Base-by-base conservation (phyloP, 2,329 filamentous ascomycete species). In the Neonectria punicea region DNA sequence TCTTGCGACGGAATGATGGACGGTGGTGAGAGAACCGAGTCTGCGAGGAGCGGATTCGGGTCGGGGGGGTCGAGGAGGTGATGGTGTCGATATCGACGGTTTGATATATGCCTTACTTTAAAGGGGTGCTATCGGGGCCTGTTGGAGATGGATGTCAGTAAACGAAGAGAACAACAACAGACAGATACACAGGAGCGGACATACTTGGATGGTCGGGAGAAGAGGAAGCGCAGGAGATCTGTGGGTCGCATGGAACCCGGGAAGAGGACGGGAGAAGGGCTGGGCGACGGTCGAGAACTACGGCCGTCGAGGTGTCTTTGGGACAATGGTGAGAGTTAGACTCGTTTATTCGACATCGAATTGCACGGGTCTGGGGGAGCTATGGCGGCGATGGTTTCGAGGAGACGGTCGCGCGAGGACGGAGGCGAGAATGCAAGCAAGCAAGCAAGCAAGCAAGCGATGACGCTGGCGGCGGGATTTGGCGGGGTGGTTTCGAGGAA, bases 221-320 rank as follows among this genome's bases (percentile, higher is more conserved):
- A 97, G 76, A 97, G 89, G 85, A 97, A 96, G 84, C 93, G 92
- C 79, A 97, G 89, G 78, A 97, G 90, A 83, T 97, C 93, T 84
- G 91, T 92, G 81, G 88, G 91, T 92, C 89, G 94, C 94, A 97
- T 97, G 90, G 89, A 93, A 84, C 78, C 76, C 74, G 67, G 69
- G 67, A 66, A 62, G 65, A 71, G 68, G 68, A 70, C 67, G 60
- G 65, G 63, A 66, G 53, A 67, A 57, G 56, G 46, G 65, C 51
- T 66, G 64, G 63, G 65, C 66, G 68, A 70, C 70, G 70, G 72
- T 70, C 67, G 68, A 58, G 71, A 70, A 71, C 59, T 56, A 66
- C 64, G 64, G 51, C 71, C 66, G 73, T 72, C 74, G 70, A 53
- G 54, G 60, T 71, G 67, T 68, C 67, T 72, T 70, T 67, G 61